Percentiles rank a stretch among this genome's conserved stretches.
Evolutionary conservation across 129 eudicot genomes (phyloP).

Genomic region (Deinandra increscens): DNA sequence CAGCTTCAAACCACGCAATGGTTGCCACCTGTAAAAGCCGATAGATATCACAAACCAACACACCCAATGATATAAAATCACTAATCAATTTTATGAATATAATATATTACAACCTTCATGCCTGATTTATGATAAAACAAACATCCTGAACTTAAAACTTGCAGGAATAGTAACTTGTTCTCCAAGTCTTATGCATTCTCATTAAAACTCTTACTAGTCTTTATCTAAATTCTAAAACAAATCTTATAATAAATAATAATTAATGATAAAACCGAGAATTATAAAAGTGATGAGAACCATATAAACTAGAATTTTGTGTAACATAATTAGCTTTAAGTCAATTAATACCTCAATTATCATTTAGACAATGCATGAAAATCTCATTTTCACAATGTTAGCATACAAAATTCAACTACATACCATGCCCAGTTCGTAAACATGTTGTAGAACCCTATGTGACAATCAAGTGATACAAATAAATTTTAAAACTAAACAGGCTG

Average conservation of each 20-base stretch:
- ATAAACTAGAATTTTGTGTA: background rate
- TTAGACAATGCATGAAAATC: background rate
- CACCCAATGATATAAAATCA: background rate
- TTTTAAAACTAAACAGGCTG: background rate
- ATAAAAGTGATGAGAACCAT: background rate
- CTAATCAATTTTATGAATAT: background rate
- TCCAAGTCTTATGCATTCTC: background rate
- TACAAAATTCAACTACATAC: background rate
- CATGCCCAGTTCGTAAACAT: background rate
- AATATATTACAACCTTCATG: background rate
- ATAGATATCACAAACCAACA: background rate
- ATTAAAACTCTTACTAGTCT: background rate
- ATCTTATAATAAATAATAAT: background rate
- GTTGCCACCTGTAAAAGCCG: slow-evolving; percentile 74
- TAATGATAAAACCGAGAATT: too few species aligned
- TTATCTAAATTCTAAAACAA: background rate
- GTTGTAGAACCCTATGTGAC: background rate
- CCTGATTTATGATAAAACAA: background rate
- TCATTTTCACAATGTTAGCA: background rate
- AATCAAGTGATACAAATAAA: background rate
- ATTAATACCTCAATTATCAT: background rate
- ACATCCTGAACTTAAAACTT: background rate
- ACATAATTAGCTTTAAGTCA: background rate
- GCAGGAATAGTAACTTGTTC: background rate
- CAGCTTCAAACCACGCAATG: slow-evolving; percentile 98